These are phyloP conservation scores for Cutaneotrichosporon dermatis DNA, from an alignment of 1,284 basidiomycete species.

Conservation along the genomic window DNA sequence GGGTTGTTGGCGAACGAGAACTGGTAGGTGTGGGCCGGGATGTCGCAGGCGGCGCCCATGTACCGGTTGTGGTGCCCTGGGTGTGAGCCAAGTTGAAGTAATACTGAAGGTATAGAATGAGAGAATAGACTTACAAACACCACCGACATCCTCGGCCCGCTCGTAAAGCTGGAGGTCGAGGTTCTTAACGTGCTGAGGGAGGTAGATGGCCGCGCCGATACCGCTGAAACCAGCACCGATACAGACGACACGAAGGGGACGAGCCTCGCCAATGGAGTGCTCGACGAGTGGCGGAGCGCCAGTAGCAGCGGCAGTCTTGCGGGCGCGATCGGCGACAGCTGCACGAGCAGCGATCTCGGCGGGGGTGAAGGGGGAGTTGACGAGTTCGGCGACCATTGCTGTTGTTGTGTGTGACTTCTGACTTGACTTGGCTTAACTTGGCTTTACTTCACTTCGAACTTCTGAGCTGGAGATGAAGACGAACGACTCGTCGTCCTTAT, in stretches of 20 bases:
- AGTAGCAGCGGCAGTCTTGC: background rate
- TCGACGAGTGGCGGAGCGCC: conserved; percentile 11
- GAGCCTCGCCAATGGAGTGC: conserved; percentile 2
- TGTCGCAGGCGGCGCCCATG: conserved; percentile 30
- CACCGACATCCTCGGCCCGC: conserved; percentile 12
- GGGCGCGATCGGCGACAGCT: background rate
- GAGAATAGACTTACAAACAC: conserved; percentile 8
- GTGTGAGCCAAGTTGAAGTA: no score
- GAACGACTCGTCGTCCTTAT: background rate
- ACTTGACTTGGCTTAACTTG: background rate
- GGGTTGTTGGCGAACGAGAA: conserved; percentile 23
- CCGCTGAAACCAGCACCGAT: conserved; percentile 18
- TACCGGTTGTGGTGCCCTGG: conserved; percentile 31
- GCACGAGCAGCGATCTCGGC: background rate
- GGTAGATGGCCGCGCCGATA: conserved; percentile 12
- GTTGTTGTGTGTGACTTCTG: background rate
- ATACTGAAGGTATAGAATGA: background rate
- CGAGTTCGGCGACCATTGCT: conserved; percentile 2
- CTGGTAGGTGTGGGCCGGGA: conserved; percentile 34
- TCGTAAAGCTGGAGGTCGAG: conserved; percentile 13
- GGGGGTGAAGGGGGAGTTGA: background rate
- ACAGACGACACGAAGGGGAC: conserved; percentile 5
- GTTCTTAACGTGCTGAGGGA: conserved; percentile 8
- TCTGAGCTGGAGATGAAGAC: background rate
- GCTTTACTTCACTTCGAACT: background rate